Conservation (phyloP, 257 asterid species). For the Solanum corneliomulleri region DNA sequence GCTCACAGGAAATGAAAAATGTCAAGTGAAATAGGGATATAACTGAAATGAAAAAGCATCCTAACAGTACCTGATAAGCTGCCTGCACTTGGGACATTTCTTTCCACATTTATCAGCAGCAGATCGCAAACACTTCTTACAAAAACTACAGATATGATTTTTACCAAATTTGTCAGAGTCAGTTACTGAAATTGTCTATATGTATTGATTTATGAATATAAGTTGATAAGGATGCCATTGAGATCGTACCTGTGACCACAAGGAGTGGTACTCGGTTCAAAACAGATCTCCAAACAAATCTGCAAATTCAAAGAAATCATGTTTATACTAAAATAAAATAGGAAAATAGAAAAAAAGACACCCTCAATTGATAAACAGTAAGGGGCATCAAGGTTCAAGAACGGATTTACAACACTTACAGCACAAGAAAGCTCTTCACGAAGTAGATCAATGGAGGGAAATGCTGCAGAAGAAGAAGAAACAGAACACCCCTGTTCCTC, state of each 20-base stretch:
- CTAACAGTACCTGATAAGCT: constrained; percentile 49
- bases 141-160: constrained; percentile 40
- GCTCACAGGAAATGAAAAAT: background rate
- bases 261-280: constrained; percentile 90
- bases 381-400: background rate
- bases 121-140: constrained; percentile 70
- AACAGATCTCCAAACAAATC: constrained; percentile 94
- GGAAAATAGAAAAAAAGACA: background rate
- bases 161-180: background rate
- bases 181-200: background rate
- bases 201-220: background rate
- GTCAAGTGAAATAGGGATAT: background rate
- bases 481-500: constrained; percentile 14
- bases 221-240: background rate
- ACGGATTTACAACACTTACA: constrained; percentile 20
- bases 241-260: constrained; percentile 88
- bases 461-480: constrained; percentile 6
- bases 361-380: background rate
- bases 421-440: constrained; percentile 99
- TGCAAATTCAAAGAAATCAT: constrained; percentile 15
- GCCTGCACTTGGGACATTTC: constrained; percentile 96
- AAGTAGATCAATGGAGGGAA: constrained; percentile 76
- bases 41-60: background rate
- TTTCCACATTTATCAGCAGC: constrained; percentile 96
- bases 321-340: background rate